Conservation (phyloP, 2,329 filamentous ascomycete genomes). For the Sclerotinia sclerotiorum region DNA sequence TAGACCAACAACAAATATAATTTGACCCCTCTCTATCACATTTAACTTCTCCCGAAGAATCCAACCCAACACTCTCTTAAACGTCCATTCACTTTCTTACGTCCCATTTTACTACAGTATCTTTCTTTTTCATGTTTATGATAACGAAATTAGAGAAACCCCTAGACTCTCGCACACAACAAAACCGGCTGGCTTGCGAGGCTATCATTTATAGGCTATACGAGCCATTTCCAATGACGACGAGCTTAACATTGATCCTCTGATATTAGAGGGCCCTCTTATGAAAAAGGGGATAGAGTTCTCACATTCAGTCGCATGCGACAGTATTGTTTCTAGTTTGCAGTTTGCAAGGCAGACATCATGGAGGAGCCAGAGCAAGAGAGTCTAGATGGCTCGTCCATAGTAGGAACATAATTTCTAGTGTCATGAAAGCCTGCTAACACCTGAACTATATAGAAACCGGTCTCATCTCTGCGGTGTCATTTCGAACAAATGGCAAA, state of each 20-base stretch:
- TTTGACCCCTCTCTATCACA: conserved; percentile 20
- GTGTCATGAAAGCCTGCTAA: conserved; percentile 19
- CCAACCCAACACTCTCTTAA: conserved; percentile 17
- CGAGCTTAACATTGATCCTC: conserved; percentile 19
- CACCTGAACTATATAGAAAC: conserved; percentile 56
- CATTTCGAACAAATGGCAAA: conserved; percentile 77
- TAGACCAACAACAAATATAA: conserved; percentile 21
- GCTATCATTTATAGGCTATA: conserved; percentile 16
- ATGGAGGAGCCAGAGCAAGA: conserved; percentile 52
- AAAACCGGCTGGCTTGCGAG: conserved; percentile 15
- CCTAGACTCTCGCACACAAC: conserved; percentile 11
- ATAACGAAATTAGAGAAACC: conserved; percentile 3
- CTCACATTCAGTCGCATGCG: conserved; percentile 12
- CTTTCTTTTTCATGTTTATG: conserved; percentile 13
- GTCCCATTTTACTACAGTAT: conserved; percentile 3
- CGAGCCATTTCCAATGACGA: conserved; percentile 24
- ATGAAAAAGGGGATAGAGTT: conserved; percentile 5
- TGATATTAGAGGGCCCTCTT: conserved; percentile 23
- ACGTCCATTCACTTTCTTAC: conserved; percentile 18
- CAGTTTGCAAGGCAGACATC: conserved; percentile 19
- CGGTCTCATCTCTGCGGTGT: conserved; percentile 77
- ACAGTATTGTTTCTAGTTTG: neutral
- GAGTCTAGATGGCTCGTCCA: conserved; percentile 73
- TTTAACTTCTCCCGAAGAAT: neutral
- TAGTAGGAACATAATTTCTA: conserved; percentile 52